A percentile compares a stretch with the other conserved stretches of the same genome.
phyloP scores from a whole-genome alignment of 352 stramenopile species.

The Globisporangium viniferum region DNA sequence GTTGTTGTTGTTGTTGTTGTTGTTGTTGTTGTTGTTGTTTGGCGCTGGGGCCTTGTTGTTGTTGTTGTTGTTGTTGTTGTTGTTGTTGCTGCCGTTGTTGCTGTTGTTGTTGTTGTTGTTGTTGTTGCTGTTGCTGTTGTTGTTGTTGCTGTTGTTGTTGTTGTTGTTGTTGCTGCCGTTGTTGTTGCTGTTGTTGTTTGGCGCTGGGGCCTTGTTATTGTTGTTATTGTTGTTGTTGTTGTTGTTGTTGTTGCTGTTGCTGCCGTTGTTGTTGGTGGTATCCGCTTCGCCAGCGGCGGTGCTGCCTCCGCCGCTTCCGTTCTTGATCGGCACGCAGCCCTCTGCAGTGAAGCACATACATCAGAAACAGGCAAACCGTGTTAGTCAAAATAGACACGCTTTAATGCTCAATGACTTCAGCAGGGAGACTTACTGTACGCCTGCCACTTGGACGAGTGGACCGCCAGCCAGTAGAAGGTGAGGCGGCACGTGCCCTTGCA shows the following conservation, averaged over 20 bases:
- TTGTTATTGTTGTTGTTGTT: no score
- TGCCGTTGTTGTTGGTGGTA: background rate
- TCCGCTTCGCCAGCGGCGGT: background rate
- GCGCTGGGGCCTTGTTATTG: background rate
- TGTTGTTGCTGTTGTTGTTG: background rate
- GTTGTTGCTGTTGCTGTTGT: background rate
- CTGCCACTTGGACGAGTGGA: conserved; percentile 13
- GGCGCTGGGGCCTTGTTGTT: background rate
- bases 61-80: no score
- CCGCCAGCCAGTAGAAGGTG: conserved; percentile 40
- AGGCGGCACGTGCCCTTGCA: conserved; percentile 49
- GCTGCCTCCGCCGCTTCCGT: background rate
- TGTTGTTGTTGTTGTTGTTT: no score
- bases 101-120: background rate
- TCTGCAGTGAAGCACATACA: background rate
- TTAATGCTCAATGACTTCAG: no score
- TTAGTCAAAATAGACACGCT: conserved; percentile 3
- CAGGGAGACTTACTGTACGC: conserved; percentile 1
- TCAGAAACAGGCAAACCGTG: background rate
- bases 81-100: background rate
- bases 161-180: background rate
- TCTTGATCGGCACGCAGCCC: conserved; percentile 16
- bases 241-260: background rate
- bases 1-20: background rate
- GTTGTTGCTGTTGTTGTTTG: background rate